These are phyloP conservation scores for Rhodamnia rubescens DNA, from an alignment of 345 rosid genomes.

Conservation along the genomic window DNA sequence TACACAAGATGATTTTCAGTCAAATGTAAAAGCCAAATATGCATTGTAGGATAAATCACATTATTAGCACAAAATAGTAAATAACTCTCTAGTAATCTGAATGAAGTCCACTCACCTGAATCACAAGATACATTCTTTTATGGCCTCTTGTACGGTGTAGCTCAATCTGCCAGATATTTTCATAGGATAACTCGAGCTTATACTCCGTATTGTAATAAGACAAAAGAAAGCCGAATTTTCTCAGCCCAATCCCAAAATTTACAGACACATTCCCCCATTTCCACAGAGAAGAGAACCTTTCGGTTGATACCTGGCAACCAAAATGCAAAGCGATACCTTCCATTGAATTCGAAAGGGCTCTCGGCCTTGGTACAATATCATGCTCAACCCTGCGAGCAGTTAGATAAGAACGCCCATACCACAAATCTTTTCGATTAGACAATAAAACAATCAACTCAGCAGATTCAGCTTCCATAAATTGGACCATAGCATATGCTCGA, in stretches of 20 bases:
- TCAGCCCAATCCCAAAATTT: slow-evolving; percentile 45
- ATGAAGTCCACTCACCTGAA: slow-evolving; percentile 34
- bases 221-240: slow-evolving; percentile 36
- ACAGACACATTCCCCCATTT: slow-evolving; percentile 17
- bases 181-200: slow-evolving; percentile 65
- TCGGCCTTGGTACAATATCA: slow-evolving; percentile 63
- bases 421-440: slow-evolving; percentile 2
- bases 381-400: slow-evolving; percentile 25
- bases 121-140: slow-evolving; percentile 35
- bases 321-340: slow-evolving; percentile 31
- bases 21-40: not conserved
- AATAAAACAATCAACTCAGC: slow-evolving; percentile 15
- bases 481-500: slow-evolving; percentile 51
- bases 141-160: slow-evolving; percentile 21
- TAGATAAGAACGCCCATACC: slow-evolving; percentile 30
- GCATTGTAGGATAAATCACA: not conserved
- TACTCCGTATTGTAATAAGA: slow-evolving; percentile 22
- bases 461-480: slow-evolving; percentile 22
- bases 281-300: slow-evolving; percentile 44
- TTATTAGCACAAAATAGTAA: not conserved
- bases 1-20: not conserved
- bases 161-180: slow-evolving; percentile 73
- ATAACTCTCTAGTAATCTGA: not conserved
- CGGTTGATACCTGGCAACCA: slow-evolving; percentile 54
- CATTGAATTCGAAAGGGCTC: slow-evolving; percentile 23